Conservation (phyloP, 345 rosid genomes). For the Hypericum perforatum region DNA sequence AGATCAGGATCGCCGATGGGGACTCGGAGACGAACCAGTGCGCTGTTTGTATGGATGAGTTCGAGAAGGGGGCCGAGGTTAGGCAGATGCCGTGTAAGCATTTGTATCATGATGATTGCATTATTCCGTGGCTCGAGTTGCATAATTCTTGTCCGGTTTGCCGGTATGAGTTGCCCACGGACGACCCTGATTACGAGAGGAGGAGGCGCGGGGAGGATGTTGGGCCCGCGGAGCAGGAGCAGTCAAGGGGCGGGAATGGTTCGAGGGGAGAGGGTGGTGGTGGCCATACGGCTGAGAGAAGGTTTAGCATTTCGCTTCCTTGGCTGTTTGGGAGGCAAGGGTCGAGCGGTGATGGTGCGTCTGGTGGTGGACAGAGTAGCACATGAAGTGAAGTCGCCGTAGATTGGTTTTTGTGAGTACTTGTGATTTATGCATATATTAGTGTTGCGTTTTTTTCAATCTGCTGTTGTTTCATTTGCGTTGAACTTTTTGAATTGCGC, state of each 20-base stretch:
- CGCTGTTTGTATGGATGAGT: constrained; percentile 39
- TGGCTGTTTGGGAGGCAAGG: constrained; percentile 25
- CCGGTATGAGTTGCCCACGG: constrained; percentile 44
- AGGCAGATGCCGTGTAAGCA: constrained; percentile 49
- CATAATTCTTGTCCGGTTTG: constrained; percentile 46
- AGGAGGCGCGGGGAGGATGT: constrained; percentile 1
- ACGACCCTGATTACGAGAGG: constrained; percentile 33
- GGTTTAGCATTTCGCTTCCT: constrained; percentile 31
- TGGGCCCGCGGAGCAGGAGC: constrained; percentile 5
- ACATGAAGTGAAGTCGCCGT: constrained; percentile 9
- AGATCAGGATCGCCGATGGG: constrained; percentile 19
- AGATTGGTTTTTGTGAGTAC: constrained; percentile 12
- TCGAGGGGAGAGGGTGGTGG: constrained; percentile 10
- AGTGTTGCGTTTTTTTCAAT: no score
- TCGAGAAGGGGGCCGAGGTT: constrained; percentile 30
- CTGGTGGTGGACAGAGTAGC: constrained; percentile 22
- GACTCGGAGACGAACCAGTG: constrained; percentile 44
- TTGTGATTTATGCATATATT: background rate
- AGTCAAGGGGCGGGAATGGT: constrained; percentile 5
- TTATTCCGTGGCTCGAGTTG: constrained; percentile 38
- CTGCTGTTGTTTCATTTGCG: no score
- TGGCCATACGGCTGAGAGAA: constrained; percentile 22
- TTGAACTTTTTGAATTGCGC: no score
- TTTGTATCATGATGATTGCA: constrained; percentile 30
- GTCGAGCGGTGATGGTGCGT: constrained; percentile 15